Evolutionary conservation across 345 rosid species (phyloP), one percentile per base, ranked within the genome.

Genomic region (Kernera saxatilis): DNA sequence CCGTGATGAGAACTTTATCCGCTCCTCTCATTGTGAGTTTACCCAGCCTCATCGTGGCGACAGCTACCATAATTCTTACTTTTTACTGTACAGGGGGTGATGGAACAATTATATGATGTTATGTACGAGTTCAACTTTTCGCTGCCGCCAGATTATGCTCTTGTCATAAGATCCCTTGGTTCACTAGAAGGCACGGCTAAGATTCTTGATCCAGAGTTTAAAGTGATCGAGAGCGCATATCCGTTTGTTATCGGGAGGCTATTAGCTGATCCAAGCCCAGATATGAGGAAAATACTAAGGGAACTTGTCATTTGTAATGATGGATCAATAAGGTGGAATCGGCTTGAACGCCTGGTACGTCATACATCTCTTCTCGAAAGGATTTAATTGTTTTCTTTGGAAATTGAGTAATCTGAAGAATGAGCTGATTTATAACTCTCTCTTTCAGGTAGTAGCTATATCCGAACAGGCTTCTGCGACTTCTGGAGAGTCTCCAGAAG

Each of bases 171-270:
- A 86, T 95, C 97, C 5, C 95, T 89, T 25, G 96, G 96, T 59
- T 89, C 97, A 49, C 84, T 91, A 14, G 99, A 94, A 89, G 99
- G 97, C 79, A 94, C 99, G 0, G 95, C 99, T 30, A 94, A 94
- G 84, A 84, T 74, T 75, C 89, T 94, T 19, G 95, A 91, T 73
- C 96, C 99, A 57, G 89, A 85, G 71, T 91, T 94, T 74, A 89
- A 88, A 76, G 97, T 94, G 48, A 72, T 91, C 6, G 99, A 89
- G 80, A 89, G 90, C 71, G 91, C 97, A 41, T 91, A 94, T 67
- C 97, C 97, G 58, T 91, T 89, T 75, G 86, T 93, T 27, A 77
- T 94, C 18, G 97, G 93, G 53, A 89, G 95, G 78, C 96, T 94
- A 43, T 81, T 91, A 59, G 96, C 83, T 35, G 99, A 94, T 76